Evolutionary conservation across 2,329 filamentous ascomycete species (phyloP).

Genomic region (Bipolaris sorokiniana): DNA sequence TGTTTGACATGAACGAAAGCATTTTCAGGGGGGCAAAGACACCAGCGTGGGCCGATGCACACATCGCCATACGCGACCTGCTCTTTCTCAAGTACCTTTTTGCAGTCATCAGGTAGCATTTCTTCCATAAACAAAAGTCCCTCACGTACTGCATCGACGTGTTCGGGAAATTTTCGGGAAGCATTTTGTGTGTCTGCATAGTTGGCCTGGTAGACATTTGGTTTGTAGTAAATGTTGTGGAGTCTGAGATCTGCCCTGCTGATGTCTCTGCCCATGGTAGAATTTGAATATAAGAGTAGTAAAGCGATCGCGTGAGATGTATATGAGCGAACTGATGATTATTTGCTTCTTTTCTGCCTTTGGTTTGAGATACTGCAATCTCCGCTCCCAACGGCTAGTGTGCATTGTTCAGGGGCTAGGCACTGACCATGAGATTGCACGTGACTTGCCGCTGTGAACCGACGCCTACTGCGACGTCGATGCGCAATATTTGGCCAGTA

Average conservation of each 20-base stretch:
- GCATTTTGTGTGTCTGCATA: background rate
- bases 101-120: slow-evolving; percentile 4
- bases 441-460: no score
- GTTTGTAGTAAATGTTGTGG: slow-evolving; percentile 3
- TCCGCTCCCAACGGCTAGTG: background rate
- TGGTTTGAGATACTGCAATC: background rate
- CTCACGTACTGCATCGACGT: slow-evolving; percentile 14
- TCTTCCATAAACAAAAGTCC: slow-evolving; percentile 5
- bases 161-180: background rate
- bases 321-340: background rate
- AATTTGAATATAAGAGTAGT: background rate
- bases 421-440: no score
- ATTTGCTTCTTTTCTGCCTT: background rate
- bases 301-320: background rate
- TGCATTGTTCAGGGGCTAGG: no score
- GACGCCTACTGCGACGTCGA: no score
- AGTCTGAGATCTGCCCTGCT: background rate
- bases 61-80: background rate
- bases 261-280: background rate
- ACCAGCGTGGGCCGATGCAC: background rate
- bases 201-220: slow-evolving; percentile 4
- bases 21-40: background rate
- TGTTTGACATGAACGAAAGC: background rate
- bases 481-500: no score
- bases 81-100: background rate